Evolutionary conservation across 108 stramenopile species (phyloP), one percentile per base, ranked within the genome.

Genomic region (Stephanodiscus triporus): DNA sequence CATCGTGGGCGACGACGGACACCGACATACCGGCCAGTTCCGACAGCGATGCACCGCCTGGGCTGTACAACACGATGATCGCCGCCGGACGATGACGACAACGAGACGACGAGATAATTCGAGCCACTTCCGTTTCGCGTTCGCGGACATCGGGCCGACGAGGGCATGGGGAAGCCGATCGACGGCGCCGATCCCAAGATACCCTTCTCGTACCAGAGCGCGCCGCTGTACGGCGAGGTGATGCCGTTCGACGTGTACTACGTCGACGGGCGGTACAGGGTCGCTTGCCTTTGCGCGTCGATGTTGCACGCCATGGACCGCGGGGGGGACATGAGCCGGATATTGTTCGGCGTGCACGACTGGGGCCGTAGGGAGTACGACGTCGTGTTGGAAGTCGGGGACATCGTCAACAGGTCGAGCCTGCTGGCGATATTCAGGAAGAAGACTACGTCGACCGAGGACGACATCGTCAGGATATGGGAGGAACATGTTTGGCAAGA

Each of bases 161-260:
- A n/a, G n/a, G n/a, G n/a, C n/a, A n/a, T 43, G 86, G 67, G 1
- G 13, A 66, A 30, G 10, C 81, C 10, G 84, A 86, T 36, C 53
- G 49, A n/a, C 50, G 63, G 68, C 40, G 86, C 83, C n/a, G n/a
- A n/a, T n/a, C n/a, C n/a, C n/a, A n/a, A n/a, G n/a, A n/a, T n/a
- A n/a, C n/a, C n/a, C n/a, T n/a, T n/a, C n/a, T n/a, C n/a, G n/a
- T n/a, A n/a, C n/a, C n/a, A n/a, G n/a, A 87, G 84, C 60, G 86
- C 86, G 9, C 55, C 60, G 2, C 37, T 87, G 49, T 17, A 67
- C 24, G 24, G 22, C 13, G 86, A 87, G 49, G 19, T 40, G 24
- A 17, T 61, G 38, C 71, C 86, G 16, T 87, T 87, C 60, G 86
- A 87, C 72, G 76, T n/a, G 6, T 87, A 87, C 37, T 34, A 84